Conservation (phyloP, 805 yeast genomes). For the Suhomyces sp. region DNA sequence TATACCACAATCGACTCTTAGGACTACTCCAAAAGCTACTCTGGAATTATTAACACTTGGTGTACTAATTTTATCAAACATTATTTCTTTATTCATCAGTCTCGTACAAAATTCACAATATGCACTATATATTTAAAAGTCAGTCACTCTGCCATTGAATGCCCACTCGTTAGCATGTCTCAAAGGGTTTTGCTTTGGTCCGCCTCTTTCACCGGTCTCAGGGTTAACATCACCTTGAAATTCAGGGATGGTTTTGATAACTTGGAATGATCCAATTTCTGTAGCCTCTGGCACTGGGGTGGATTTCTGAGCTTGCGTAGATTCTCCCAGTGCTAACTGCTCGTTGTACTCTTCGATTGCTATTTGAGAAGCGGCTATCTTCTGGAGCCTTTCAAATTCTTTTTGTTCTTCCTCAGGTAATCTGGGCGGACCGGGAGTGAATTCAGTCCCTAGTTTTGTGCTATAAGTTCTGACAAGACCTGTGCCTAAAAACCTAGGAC, state of each 20-base stretch:
- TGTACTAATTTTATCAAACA: too few relatives aligned
- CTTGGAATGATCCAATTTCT: conserved; percentile 63
- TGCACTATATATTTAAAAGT: conserved; percentile 49
- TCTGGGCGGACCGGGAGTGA: conserved; percentile 56
- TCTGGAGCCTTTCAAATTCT: conserved; percentile 86
- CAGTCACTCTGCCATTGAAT: conserved; percentile 94
- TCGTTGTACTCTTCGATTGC: conserved; percentile 74
- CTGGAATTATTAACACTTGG: too few relatives aligned
- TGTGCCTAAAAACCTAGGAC: not conserved
- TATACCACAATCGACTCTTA: not conserved
- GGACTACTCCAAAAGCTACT: too few relatives aligned
- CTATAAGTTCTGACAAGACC: conserved; percentile 8
- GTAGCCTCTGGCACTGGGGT: conserved; percentile 38
- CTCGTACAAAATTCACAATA: not conserved
- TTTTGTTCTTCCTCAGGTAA: conserved; percentile 80
- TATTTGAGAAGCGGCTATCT: conserved; percentile 72
- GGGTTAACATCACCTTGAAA: conserved; percentile 95
- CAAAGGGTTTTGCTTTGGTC: conserved; percentile 96
- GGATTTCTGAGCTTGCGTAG: conserved; percentile 10
- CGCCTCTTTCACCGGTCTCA: conserved; percentile 90
- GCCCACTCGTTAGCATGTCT: conserved; percentile 85
- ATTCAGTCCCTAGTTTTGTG: conserved; percentile 23
- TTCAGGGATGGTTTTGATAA: conserved; percentile 80
- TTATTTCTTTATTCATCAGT: not conserved
- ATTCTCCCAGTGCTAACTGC: conserved; percentile 26